These are phyloP conservation scores for Sporisorium graminicola DNA, from an alignment of 1,284 basidiomycete genomes.

Conservation along the genomic window DNA sequence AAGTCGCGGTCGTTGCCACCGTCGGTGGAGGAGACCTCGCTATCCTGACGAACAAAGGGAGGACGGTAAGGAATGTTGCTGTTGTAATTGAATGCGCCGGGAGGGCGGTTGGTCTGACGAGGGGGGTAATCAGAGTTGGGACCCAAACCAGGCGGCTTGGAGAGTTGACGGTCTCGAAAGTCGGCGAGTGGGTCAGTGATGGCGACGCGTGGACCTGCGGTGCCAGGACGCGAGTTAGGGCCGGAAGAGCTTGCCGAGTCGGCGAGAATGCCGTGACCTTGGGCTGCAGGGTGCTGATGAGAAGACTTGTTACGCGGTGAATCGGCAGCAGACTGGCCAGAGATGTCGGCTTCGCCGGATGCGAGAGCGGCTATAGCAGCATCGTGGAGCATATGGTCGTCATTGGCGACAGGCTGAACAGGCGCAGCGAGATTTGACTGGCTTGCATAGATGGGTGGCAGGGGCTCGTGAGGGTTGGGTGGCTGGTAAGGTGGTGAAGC, in stretches of 20 bases:
- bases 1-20: conserved; percentile 47
- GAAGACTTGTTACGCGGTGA: conserved; percentile 8
- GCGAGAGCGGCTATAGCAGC: conserved; percentile 36
- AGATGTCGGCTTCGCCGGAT: conserved; percentile 26
- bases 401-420: conserved; percentile 5
- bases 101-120: conserved; percentile 39
- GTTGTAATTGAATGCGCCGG: conserved; percentile 37
- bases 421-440: conserved; percentile 35
- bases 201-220: conserved; percentile 52
- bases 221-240: conserved; percentile 31
- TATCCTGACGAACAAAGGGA: conserved; percentile 42
- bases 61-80: conserved; percentile 39
- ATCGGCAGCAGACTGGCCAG: not conserved
- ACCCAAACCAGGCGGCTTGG: conserved; percentile 54
- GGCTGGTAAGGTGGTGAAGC: conserved; percentile 55
- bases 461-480: conserved; percentile 25
- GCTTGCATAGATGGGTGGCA: conserved; percentile 50
- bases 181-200: conserved; percentile 63
- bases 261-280: conserved; percentile 21
- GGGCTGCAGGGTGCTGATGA: not conserved
- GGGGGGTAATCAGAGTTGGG: conserved; percentile 59
- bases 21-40: conserved; percentile 56
- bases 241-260: conserved; percentile 15
- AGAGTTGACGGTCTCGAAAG: conserved; percentile 54
- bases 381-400: conserved; percentile 24